These are phyloP conservation scores for Erodium maritimum DNA, from an alignment of 345 rosid species.

Conservation along the genomic window DNA sequence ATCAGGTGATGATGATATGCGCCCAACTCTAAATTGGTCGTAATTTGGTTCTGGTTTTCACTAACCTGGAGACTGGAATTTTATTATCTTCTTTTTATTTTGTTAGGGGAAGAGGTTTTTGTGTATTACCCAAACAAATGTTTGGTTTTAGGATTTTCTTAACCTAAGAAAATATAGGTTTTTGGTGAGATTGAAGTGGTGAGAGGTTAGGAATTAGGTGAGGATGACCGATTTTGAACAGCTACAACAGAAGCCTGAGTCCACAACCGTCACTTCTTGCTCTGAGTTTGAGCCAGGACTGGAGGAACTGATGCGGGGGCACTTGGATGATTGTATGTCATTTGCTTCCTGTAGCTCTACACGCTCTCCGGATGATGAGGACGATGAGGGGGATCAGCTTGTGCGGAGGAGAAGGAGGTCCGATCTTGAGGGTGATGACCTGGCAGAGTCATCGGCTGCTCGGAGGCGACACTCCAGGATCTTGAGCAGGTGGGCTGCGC, in stretches of 20 bases:
- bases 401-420: constrained; percentile 81
- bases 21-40: too few species aligned
- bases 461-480: constrained; percentile 79
- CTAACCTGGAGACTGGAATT: too few species aligned
- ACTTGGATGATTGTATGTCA: constrained; percentile 76
- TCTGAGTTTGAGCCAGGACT: constrained; percentile 59
- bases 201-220: too few species aligned
- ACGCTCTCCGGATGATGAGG: constrained; percentile 53
- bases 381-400: constrained; percentile 67
- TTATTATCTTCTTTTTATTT: too few species aligned
- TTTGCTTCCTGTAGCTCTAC: constrained; percentile 78
- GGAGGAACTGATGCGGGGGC: constrained; percentile 91
- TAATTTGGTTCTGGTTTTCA: too few species aligned
- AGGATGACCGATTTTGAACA: constrained; percentile 73
- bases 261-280: constrained; percentile 35
- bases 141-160: too few species aligned
- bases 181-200: too few species aligned
- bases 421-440: constrained; percentile 70
- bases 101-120: too few species aligned
- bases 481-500: constrained; percentile 86
- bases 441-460: constrained; percentile 91
- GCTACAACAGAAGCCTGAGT: constrained; percentile 68
- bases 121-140: too few species aligned
- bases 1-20: too few species aligned
- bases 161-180: too few species aligned